Evolutionary conservation across 805 yeast genomes (phyloP).

Genomic region (Maudiozyma bulderi): DNA sequence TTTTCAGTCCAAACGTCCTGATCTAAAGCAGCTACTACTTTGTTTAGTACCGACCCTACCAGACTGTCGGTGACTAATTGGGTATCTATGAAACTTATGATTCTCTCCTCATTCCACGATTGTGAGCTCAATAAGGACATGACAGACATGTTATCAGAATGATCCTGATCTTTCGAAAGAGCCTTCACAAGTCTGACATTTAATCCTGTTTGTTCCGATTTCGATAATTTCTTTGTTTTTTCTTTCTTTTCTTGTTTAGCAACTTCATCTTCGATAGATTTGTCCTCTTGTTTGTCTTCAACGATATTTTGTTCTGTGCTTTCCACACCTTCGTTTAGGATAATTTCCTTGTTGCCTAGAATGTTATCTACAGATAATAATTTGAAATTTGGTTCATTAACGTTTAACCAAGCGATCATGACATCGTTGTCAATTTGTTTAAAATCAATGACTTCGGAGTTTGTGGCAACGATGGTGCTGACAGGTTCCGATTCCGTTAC

Average conservation of each 20-base stretch:
- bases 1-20: conserved; percentile 22
- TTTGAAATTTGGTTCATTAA: conserved; percentile 33
- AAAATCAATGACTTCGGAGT: conserved; percentile 23
- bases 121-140: conserved; percentile 16
- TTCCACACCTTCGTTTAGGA: conserved; percentile 18
- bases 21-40: conserved; percentile 38
- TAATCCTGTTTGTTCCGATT: conserved; percentile 23
- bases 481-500: conserved; percentile 29
- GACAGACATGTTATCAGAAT: conserved; percentile 17
- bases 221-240: conserved; percentile 13
- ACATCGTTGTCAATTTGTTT: conserved; percentile 11
- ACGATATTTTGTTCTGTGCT: neutral
- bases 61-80: conserved; percentile 32
- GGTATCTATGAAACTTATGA: conserved; percentile 28
- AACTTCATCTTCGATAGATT: conserved; percentile 16
- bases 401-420: conserved; percentile 31
- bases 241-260: neutral
- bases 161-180: conserved; percentile 16
- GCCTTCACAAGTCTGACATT: conserved; percentile 22
- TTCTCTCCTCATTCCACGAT: conserved; percentile 23
- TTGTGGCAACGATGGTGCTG: conserved; percentile 22
- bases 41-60: conserved; percentile 37
- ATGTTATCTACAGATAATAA: conserved; percentile 17
- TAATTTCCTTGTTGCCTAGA: conserved; percentile 16
- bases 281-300: conserved; percentile 14